Base-by-base conservation (phyloP, 1,284 basidiomycete species). In the Ganoderma boninense region DNA sequence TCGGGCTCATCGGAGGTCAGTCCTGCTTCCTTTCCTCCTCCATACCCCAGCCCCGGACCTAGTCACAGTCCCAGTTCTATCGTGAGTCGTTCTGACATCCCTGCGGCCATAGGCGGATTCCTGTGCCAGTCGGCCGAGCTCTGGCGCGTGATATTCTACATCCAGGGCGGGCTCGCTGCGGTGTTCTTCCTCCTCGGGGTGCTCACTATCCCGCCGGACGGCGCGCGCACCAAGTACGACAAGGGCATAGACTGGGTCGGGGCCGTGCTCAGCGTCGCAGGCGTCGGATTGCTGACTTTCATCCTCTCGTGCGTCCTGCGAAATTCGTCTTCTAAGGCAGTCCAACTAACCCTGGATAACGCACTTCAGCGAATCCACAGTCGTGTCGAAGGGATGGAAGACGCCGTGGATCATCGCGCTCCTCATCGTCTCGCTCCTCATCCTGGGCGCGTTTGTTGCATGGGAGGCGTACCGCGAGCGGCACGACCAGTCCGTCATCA, bases 161-260 rank as follows among this genome's bases (percentile, higher is more conserved):
- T 83, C 20, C 80, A 83, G 73, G 77, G 79, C 20, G 81, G 77
- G 1, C 78, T 83, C 20, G 79, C 75, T 14, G 64, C 74, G 14
- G 44, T 80, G 0, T 77, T 83, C 64, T 78, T 78, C 40, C 65
- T 77, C 20, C 68, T 79, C 0, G 81, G 80, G 6, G 77, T 77
- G 67, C 35, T 79, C 32, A 75, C 70, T 62, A 65, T 77, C 75
- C 69, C 74, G 32, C 44, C 66, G 35, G 76, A 79, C 43, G 69
- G 71, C 20, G 52, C 60, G 11, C 66, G 70, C 20, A 71, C 62
- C 35, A 66, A 76, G 56, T 82, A 83, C 64, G 76, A 68, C 20
- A 82, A 81, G 65, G 82, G 82, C 18, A 68, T 83, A 18, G 82
- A 83, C 71, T 81, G 78, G 79, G 76, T 80, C 35, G 82, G 82